Conservation (phyloP, 768 basidiomycete genomes). For the Arthromyces matolae region DNA sequence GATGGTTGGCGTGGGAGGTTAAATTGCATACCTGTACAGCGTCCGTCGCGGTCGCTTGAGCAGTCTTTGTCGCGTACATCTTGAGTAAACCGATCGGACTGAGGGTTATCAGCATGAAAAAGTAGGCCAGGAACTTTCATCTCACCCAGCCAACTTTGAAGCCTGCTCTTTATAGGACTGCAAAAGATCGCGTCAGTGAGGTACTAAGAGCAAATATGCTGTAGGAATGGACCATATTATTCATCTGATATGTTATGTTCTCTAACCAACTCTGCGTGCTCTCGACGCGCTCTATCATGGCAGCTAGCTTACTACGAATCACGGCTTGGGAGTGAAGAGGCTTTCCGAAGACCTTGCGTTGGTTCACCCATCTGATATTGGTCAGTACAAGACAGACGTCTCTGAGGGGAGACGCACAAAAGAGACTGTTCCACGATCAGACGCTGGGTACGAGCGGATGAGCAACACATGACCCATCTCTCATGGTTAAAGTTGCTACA, state of each 20-base stretch:
- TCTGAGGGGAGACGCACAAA: constrained; percentile 36
- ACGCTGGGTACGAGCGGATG: constrained; percentile 66
- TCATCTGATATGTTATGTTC: constrained; percentile 83
- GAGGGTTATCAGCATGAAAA: too few species aligned
- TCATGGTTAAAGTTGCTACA: constrained; percentile 90
- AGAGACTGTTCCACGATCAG: constrained; percentile 46
- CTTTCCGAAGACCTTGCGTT: constrained; percentile 90
- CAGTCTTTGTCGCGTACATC: constrained; percentile 59
- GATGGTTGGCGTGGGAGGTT: background rate
- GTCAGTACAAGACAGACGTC: background rate
- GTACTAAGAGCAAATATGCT: background rate
- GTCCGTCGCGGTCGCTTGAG: constrained; percentile 60
- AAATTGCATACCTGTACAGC: constrained; percentile 56
- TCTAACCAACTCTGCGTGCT: constrained; percentile 84
- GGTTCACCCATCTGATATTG: constrained; percentile 79
- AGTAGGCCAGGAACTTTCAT: too few species aligned
- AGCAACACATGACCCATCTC: constrained; percentile 87
- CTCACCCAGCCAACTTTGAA: constrained; percentile 70
- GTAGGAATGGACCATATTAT: constrained; percentile 53
- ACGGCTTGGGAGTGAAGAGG: constrained; percentile 81
- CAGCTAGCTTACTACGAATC: constrained; percentile 83
- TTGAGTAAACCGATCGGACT: constrained; percentile 72
- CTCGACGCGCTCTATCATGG: constrained; percentile 62
- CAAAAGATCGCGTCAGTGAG: background rate
- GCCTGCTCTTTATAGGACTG: constrained; percentile 75